These are phyloP conservation scores for Fusarium palustre DNA, from an alignment of 2,329 filamentous ascomycete genomes.

Conservation along the genomic window DNA sequence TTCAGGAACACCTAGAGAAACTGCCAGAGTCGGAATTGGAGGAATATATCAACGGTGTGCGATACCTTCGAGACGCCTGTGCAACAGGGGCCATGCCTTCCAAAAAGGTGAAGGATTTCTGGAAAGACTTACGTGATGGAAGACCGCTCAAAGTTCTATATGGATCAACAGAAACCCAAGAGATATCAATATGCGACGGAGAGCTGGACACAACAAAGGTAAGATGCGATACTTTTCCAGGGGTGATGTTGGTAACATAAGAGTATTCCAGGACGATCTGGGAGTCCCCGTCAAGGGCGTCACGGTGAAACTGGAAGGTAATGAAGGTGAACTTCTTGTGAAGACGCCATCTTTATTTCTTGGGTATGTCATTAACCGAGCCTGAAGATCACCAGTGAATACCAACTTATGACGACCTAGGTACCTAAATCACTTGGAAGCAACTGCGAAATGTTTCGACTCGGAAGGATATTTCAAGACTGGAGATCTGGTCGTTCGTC, in stretches of 20 bases:
- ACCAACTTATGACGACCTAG: too few relatives aligned
- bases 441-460: background rate
- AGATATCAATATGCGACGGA: background rate
- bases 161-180: conserved; percentile 1
- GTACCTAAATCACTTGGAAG: too few relatives aligned
- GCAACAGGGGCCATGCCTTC: conserved; percentile 7
- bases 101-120: background rate
- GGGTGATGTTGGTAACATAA: too few relatives aligned
- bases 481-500: background rate
- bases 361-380: background rate
- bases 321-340: background rate
- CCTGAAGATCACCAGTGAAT: too few relatives aligned
- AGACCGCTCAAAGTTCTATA: background rate
- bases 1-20: background rate
- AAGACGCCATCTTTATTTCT: background rate
- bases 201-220: background rate
- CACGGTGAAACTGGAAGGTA: background rate
- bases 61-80: background rate
- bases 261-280: too few relatives aligned
- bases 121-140: background rate
- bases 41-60: background rate
- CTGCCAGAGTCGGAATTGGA: background rate
- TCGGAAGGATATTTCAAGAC: conserved; percentile 1
- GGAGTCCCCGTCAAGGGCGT: too few relatives aligned
- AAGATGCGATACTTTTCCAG: background rate